These are phyloP conservation scores for Coemansia sp. DNA, from an alignment of 192 early-diverging fungal species.

Conservation along the genomic window DNA sequence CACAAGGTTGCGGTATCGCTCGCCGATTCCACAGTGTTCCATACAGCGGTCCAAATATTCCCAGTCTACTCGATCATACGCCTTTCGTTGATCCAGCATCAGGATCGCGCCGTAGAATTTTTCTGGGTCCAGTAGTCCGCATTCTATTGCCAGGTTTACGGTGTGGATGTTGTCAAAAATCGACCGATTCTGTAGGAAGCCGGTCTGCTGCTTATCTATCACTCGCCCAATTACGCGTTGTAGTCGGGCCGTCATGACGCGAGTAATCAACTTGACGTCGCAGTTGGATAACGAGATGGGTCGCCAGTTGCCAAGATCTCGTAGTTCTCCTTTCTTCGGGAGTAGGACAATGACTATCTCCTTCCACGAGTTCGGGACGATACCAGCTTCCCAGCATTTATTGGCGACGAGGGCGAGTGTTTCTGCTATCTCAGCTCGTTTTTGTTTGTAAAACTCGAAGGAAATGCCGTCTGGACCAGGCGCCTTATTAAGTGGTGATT, in stretches of 20 bases:
- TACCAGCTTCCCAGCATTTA: neutral
- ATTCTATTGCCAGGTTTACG: too few species aligned
- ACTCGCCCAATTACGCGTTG: neutral
- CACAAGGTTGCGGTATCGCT: neutral
- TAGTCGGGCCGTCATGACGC: constrained; percentile 8
- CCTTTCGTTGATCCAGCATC: constrained; percentile 15
- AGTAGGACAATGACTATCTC: neutral
- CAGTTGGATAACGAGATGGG: constrained; percentile 10
- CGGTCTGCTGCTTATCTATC: too few species aligned
- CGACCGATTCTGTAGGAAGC: too few species aligned
- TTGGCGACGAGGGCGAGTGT: neutral
- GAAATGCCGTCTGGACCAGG: constrained; percentile 6
- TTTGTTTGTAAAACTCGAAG: constrained; percentile 8
- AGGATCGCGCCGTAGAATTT: neutral
- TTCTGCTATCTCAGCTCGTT: neutral
- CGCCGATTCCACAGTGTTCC: constrained; percentile 6
- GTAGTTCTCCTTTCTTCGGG: constrained; percentile 14
- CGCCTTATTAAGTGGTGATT: too few species aligned
- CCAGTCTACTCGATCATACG: constrained; percentile 20
- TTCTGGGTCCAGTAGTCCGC: neutral
- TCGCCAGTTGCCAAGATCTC: neutral
- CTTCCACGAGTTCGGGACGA: constrained; percentile 2
- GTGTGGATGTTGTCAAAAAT: too few species aligned
- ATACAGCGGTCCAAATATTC: constrained; percentile 7
- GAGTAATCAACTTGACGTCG: constrained; percentile 10